Evolutionary conservation across 164 flowering plant genomes (phyloP).

Genomic region (Cinnamomum chago): DNA sequence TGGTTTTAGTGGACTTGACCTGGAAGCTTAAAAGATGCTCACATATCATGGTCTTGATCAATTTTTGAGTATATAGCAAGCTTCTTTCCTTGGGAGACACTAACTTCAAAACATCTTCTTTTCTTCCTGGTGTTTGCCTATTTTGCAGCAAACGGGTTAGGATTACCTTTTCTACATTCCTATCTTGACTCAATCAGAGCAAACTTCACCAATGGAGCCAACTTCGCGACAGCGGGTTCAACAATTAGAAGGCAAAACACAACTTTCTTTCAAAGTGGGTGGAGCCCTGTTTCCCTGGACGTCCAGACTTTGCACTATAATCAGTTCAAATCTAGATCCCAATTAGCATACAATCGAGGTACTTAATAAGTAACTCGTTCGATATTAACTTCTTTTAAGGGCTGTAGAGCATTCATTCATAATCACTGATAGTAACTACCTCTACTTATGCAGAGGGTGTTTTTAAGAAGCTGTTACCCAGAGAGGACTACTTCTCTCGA

Average conservation of each 20-base stretch:
- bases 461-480: constrained; percentile 21
- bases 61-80: too few relatives aligned
- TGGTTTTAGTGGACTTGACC: too few relatives aligned
- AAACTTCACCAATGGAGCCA: constrained; percentile 59
- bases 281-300: constrained; percentile 48
- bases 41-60: too few relatives aligned
- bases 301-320: constrained; percentile 39
- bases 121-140: too few relatives aligned
- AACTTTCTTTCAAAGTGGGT: constrained; percentile 37
- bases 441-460: constrained; percentile 26
- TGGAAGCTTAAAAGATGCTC: too few relatives aligned
- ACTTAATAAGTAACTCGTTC: neutral
- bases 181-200: constrained; percentile 50
- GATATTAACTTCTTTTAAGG: too few relatives aligned
- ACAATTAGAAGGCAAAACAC: constrained; percentile 50
- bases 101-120: too few relatives aligned
- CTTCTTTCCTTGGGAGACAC: too few relatives aligned
- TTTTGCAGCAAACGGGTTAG: constrained; percentile 38
- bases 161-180: constrained; percentile 41
- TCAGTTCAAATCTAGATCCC: constrained; percentile 34
- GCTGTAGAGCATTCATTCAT: neutral
- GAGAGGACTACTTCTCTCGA: constrained; percentile 29
- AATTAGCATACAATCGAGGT: neutral
- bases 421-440: neutral
- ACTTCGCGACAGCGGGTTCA: constrained; percentile 36